phyloP scores from a whole-genome alignment of 1,284 basidiomycete genomes.

The Apiotrichum montevideense region DNA sequence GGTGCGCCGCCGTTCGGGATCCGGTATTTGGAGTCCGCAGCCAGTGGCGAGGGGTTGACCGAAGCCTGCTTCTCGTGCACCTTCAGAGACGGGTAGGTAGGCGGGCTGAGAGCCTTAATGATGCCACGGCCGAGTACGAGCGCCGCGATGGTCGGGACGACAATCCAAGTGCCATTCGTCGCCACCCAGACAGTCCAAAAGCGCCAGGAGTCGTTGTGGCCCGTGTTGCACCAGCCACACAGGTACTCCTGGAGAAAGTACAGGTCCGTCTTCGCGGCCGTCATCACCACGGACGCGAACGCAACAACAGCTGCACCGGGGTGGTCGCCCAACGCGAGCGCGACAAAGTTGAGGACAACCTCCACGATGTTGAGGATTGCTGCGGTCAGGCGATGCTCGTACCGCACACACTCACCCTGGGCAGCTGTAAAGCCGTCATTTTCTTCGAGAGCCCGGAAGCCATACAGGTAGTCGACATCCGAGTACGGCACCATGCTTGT shows the following conservation, averaged over 20 bases:
- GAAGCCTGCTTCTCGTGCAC: neutral
- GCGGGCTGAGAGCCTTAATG: constrained; percentile 17
- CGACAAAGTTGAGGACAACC: constrained; percentile 64
- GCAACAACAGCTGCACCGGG: constrained; percentile 58
- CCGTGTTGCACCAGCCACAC: constrained; percentile 57
- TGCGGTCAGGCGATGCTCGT: constrained; percentile 32
- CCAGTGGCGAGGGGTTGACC: neutral
- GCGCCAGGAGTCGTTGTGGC: constrained; percentile 61
- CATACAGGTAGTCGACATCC: constrained; percentile 68
- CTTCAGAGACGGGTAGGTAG: neutral
- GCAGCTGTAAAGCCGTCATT: constrained; percentile 79
- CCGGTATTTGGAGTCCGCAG: constrained; percentile 27
- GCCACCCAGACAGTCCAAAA: constrained; percentile 62
- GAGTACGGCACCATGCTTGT: constrained; percentile 26
- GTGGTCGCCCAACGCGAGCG: constrained; percentile 62
- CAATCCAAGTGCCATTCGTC: constrained; percentile 58
- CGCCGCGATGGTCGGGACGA: constrained; percentile 31
- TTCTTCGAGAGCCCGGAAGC: constrained; percentile 56
- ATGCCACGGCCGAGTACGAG: constrained; percentile 31
- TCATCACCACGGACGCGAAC: constrained; percentile 66
- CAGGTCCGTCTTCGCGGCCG: constrained; percentile 74
- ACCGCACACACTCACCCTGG: constrained; percentile 56
- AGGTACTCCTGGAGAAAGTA: constrained; percentile 61
- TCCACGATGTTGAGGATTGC: constrained; percentile 77
- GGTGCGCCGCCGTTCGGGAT: constrained; percentile 57